phyloP scores from a whole-genome alignment of 371 early-diverging fungal species.

The Vairimorpha ceranae region DNA sequence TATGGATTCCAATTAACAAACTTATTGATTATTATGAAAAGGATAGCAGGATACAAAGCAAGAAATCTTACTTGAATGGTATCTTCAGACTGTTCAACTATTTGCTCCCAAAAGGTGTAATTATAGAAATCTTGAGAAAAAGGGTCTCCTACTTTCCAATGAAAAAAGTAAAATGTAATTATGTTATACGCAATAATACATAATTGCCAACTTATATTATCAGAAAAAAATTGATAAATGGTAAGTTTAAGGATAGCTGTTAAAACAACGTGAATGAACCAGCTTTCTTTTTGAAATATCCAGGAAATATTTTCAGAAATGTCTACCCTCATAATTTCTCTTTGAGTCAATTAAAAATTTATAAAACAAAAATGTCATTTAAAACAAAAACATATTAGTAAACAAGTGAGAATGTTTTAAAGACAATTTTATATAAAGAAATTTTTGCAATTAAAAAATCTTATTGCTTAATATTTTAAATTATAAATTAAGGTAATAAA shows the following conservation, averaged over 20 bases:
- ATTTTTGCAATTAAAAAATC: too few species aligned
- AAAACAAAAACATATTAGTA: too few species aligned
- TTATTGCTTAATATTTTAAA: too few species aligned
- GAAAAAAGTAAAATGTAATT: constrained; percentile 63
- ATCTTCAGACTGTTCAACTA: constrained; percentile 59
- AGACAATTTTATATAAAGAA: too few species aligned
- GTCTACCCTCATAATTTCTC: constrained; percentile 20
- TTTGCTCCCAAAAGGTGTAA: constrained; percentile 64
- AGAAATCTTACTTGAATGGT: constrained; percentile 58
- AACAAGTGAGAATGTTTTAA: too few species aligned
- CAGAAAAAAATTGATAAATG: constrained; percentile 28
- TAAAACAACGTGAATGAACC: constrained; percentile 48
- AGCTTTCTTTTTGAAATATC: constrained; percentile 57
- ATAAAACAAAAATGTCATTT: too few species aligned
- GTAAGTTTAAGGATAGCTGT: constrained; percentile 32
- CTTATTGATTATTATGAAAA: constrained; percentile 55
- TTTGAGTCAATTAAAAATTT: too few species aligned
- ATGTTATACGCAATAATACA: constrained; percentile 61
- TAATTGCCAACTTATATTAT: constrained; percentile 47
- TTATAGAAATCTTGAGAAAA: constrained; percentile 57
- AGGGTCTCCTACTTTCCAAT: constrained; percentile 64
- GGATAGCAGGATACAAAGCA: constrained; percentile 57
- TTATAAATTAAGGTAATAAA: too few species aligned
- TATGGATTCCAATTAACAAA: constrained; percentile 56
- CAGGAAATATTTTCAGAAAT: constrained; percentile 60